Base-by-base conservation (phyloP, 768 basidiomycete genomes). In the Boletus pseudo-olivaceus region DNA sequence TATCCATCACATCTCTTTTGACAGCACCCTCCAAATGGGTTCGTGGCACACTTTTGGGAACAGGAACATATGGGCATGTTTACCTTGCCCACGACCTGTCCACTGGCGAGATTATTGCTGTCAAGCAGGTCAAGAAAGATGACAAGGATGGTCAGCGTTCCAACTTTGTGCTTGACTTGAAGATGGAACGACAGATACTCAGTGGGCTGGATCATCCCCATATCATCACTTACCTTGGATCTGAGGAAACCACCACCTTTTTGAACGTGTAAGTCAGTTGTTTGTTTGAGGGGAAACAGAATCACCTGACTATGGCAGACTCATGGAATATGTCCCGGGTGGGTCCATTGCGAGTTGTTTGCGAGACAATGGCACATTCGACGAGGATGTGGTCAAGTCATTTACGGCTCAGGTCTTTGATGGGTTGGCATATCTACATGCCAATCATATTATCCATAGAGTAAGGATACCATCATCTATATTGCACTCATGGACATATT, bases 241-340 rank as follows among this genome's bases (percentile, higher is more conserved):
- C 88, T 62, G 92, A 94, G 67, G 88, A 93, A 71, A 93, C 90
- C 1, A 82, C 83, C 17, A 78, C 84, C 30, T 87, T 85, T 72
- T 69, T 94, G 62, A 94, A 88, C 82, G 92, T 94, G 93, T 93
- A 67, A 63, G 90, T 81, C 7, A 7, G 40, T 23, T 44, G 20
- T 52, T 39, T 8, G 11, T 14, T 23, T 5, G 45, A 33, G 11
- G 9, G 9, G 10, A 17, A 38, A 46, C n/a, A 45, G 19, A 29
- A 19, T 30, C n/a, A 38, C 40, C 15, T 32, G 35, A 47, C 39
- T 20, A 45, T 62, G 63, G 26, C 57, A 97, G 94, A 65, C 97
- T 97, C 77, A 76, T 98, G 62, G 96, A 98, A 75, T 98, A 98
- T 66, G 92, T 98, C 42, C 93, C 93, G 57, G 95, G 95, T 67